A percentile compares a stretch with the other conserved stretches of the same genome.
These are phyloP conservation scores for Pelargonium citronellum DNA, from an alignment of 441 rosid genomes.

Conservation along the genomic window DNA sequence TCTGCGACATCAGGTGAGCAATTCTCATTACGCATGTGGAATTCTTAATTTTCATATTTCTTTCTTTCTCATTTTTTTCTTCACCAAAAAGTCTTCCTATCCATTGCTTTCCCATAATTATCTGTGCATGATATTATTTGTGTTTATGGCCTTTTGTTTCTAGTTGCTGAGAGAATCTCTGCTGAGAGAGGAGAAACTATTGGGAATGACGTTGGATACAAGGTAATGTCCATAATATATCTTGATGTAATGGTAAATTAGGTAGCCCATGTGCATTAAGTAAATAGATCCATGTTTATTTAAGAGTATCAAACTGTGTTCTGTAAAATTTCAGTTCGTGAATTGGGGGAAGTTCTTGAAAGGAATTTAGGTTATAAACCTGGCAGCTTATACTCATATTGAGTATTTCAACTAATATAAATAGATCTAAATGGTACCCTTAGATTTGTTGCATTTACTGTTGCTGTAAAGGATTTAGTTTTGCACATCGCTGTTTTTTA, in stretches of 20 bases:
- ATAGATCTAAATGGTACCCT: neutral
- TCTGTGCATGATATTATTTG: conserved; percentile 17
- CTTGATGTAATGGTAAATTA: neutral
- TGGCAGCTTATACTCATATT: neutral
- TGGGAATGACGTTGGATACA: conserved; percentile 83
- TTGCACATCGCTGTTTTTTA: neutral
- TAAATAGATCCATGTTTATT: too few relatives aligned
- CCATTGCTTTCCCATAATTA: neutral
- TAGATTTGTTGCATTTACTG: neutral
- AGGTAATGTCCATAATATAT: conserved; percentile 41
- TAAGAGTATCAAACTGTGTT: neutral
- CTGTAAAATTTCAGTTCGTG: neutral
- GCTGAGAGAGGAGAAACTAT: conserved; percentile 77
- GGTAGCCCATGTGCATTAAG: neutral
- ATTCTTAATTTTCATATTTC: conserved; percentile 11
- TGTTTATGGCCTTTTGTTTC: conserved; percentile 20
- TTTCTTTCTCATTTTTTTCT: conserved; percentile 1
- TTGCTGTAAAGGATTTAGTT: neutral
- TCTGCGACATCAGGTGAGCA: conserved; percentile 81
- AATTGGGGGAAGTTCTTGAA: too few relatives aligned
- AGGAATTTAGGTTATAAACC: too few relatives aligned
- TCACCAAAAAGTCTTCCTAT: neutral
- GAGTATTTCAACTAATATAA: neutral
- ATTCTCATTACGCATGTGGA: conserved; percentile 14
- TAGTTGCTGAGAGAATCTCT: conserved; percentile 93